Percentiles rank a stretch among this genome's conserved stretches.
These are phyloP conservation scores for Purshia tridentata DNA, from an alignment of 306 rosid species.

Conservation along the genomic window DNA sequence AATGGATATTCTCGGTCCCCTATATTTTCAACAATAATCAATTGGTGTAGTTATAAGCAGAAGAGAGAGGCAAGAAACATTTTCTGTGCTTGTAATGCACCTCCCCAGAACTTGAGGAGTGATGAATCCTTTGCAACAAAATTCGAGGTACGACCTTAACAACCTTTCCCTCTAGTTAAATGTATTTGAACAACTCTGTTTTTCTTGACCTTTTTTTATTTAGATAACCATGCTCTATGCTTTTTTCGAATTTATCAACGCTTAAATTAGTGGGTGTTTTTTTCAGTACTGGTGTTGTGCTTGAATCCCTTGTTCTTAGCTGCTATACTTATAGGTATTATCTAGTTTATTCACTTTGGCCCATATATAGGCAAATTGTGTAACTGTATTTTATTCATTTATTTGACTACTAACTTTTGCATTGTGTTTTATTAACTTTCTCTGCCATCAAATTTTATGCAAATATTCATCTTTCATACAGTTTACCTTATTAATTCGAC, in stretches of 20 bases:
- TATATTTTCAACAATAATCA: slow-evolving; percentile 28
- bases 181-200: background rate
- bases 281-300: background rate
- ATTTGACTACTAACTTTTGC: no score
- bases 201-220: background rate
- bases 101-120: slow-evolving; percentile 56
- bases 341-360: background rate
- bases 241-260: background rate
- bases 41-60: slow-evolving; percentile 26
- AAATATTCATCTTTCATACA: no score
- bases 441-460: background rate
- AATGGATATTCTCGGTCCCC: slow-evolving; percentile 36
- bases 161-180: background rate
- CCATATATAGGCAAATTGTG: background rate
- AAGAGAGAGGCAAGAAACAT: slow-evolving; percentile 41
- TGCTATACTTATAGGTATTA: background rate
- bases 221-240: background rate
- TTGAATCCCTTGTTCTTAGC: background rate
- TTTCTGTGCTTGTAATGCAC: slow-evolving; percentile 79
- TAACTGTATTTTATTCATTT: no score
- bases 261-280: background rate
- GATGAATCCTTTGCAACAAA: slow-evolving; percentile 55
- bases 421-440: no score
- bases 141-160: slow-evolving; percentile 50
- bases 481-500: background rate